Conservation (phyloP, 176 grass and related monocot species). For the Aegilops umbellulata region DNA sequence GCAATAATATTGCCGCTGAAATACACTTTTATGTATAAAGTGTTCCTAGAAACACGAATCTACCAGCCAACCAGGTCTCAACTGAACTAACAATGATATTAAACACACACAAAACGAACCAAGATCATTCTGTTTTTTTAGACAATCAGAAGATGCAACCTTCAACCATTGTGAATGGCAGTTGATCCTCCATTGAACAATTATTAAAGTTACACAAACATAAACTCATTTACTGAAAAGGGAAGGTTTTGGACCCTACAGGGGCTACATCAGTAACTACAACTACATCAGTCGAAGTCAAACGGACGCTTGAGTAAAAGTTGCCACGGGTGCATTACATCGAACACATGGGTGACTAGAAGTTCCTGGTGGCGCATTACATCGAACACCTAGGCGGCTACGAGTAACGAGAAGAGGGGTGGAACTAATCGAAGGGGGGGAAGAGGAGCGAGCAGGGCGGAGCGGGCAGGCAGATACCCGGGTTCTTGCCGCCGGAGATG, state of each 20-base stretch:
- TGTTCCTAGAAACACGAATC: background rate
- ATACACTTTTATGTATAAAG: background rate
- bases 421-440: background rate
- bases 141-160: background rate
- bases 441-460: background rate
- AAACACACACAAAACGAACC: background rate
- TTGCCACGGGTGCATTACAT: background rate
- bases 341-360: background rate
- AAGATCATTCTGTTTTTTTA: background rate
- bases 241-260: background rate
- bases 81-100: background rate
- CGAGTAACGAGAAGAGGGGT: background rate
- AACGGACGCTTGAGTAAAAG: background rate
- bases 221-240: background rate
- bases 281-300: background rate
- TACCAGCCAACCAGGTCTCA: background rate
- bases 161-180: background rate
- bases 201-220: background rate
- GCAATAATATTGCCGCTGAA: background rate
- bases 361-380: background rate
- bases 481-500: constrained; percentile 59
- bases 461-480: constrained; percentile 8
- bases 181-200: background rate
- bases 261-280: background rate
- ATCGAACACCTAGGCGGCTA: constrained; percentile 14